Conservation (phyloP, 768 basidiomycete species). For the Lactarius sanguifluus region DNA sequence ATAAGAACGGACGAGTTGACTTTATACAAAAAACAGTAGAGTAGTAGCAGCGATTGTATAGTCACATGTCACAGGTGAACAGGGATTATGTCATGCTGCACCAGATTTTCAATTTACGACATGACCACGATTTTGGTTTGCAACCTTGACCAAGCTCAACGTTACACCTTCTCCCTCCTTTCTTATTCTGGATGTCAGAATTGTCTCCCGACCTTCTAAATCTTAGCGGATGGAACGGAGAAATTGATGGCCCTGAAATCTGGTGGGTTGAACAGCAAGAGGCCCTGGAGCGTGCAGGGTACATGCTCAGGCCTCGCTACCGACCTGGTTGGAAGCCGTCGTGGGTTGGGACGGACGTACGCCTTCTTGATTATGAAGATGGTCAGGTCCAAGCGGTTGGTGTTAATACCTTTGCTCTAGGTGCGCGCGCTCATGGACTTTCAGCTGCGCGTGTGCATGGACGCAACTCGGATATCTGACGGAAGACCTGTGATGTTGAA, state of each 20-base stretch:
- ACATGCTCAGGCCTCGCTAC: slow-evolving; percentile 20
- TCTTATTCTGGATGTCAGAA: too few relatives aligned
- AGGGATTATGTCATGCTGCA: too few relatives aligned
- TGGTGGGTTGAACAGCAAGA: slow-evolving; percentile 18
- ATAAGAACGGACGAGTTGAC: too few relatives aligned
- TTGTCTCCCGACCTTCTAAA: too few relatives aligned
- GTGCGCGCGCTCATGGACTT: not conserved
- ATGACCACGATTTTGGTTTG: too few relatives aligned
- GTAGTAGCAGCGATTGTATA: too few relatives aligned
- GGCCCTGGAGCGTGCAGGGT: slow-evolving; percentile 4
- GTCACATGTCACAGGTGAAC: too few relatives aligned
- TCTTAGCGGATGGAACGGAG: too few relatives aligned
- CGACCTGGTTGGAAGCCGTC: slow-evolving; percentile 21
- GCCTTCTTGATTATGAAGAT: not conserved
- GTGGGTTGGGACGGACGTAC: slow-evolving; percentile 1
- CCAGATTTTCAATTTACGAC: too few relatives aligned
- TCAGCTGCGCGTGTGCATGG: slow-evolving; percentile 10
- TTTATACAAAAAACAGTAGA: too few relatives aligned
- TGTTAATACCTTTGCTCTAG: accelerated
- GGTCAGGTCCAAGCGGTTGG: slow-evolving; percentile 6
- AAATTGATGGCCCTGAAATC: not conserved
- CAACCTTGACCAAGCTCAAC: too few relatives aligned
- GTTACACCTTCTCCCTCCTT: too few relatives aligned
- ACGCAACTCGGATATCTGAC: slow-evolving; percentile 24
- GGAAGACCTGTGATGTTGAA: slow-evolving; percentile 18